Conservation (phyloP, 23 red algal genomes). For the Gracilaria vermiculophylla region DNA sequence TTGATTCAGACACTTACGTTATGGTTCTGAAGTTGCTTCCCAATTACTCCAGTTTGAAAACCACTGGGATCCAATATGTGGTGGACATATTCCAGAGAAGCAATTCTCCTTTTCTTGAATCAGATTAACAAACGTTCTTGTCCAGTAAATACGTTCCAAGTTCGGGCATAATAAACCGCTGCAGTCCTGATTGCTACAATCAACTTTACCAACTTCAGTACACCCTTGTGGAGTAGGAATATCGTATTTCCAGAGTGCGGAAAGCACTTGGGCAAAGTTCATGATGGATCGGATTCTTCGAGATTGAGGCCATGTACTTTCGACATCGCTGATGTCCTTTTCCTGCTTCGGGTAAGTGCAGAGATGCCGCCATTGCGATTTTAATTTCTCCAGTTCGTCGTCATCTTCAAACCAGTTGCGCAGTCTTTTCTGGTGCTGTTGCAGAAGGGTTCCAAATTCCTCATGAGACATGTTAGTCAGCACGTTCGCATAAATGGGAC, state of each 20-base stretch:
- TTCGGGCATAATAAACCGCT: neutral
- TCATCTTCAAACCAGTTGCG: neutral
- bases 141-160: neutral
- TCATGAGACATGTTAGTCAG: neutral
- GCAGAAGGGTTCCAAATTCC: neutral
- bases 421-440: neutral
- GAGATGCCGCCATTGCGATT: neutral
- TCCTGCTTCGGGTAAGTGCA: neutral
- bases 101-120: neutral
- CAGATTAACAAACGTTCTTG: conserved; percentile 4
- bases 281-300: neutral
- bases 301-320: neutral
- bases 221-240: neutral
- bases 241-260: neutral
- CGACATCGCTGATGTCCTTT: no score
- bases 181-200: neutral
- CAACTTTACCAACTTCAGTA: neutral
- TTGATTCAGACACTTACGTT: neutral
- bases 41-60: neutral
- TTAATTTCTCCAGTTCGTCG: neutral
- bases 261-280: neutral
- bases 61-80: neutral
- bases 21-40: neutral
- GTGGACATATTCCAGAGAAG: neutral
- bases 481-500: neutral